Percentiles rank a stretch among this genome's conserved stretches.
Conservation (phyloP, 192 early-diverging fungal species). For the Geranomyces variabilis region DNA sequence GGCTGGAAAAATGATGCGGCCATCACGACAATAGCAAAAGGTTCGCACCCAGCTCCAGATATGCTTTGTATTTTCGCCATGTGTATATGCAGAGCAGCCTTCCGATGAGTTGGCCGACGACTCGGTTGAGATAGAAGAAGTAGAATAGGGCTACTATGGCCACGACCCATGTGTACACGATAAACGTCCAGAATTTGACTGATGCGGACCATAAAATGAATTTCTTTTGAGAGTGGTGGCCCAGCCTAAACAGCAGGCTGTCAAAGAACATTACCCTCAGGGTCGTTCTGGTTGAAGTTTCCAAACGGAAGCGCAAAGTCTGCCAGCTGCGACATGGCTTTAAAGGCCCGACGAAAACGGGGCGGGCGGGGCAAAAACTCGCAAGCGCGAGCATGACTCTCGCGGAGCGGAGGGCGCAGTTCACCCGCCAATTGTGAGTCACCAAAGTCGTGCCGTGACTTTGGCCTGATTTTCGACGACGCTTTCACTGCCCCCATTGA, state of each 20-base stretch:
- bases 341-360: too few species aligned
- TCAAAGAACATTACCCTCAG: conserved; percentile 10
- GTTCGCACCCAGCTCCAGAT: conserved; percentile 70
- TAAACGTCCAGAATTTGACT: conserved; percentile 62
- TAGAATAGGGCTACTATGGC: conserved; percentile 72
- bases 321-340: conserved; percentile 17
- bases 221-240: neutral
- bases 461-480: too few species aligned
- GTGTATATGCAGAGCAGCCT: conserved; percentile 66
- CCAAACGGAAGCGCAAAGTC: conserved; percentile 37
- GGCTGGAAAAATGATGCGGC: too few species aligned
- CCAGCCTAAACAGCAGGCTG: too few species aligned
- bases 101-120: conserved; percentile 63
- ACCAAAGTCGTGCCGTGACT: too few species aligned
- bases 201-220: too few species aligned
- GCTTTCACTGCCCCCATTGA: too few species aligned
- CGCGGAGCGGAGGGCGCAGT: too few species aligned
- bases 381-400: too few species aligned
- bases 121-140: conserved; percentile 73
- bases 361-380: too few species aligned
- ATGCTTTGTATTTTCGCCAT: conserved; percentile 68
- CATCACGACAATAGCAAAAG: too few species aligned
- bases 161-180: conserved; percentile 69
- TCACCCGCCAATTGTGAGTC: too few species aligned
- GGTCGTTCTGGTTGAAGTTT: conserved; percentile 35